Evolutionary conservation across 805 yeast genomes (phyloP).

Genomic region (Yarrowia sp.): DNA sequence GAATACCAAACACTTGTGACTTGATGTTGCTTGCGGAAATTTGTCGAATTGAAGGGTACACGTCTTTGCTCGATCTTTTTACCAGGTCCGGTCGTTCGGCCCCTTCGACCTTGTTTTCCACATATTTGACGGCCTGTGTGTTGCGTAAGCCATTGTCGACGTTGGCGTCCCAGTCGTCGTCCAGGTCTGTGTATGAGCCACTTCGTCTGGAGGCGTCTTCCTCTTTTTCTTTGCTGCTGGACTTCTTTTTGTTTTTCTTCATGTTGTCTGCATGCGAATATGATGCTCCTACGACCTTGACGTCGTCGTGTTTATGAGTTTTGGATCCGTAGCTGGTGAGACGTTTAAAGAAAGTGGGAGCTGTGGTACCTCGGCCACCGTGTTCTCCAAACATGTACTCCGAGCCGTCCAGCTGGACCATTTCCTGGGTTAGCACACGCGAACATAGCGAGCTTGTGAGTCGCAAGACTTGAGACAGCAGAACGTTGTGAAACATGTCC

Average conservation of each 20-base stretch:
- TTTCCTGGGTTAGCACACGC: slow-evolving; percentile 37
- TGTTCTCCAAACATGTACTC: slow-evolving; percentile 66
- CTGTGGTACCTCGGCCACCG: slow-evolving; percentile 63
- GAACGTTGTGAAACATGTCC: background rate
- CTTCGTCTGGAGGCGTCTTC: background rate
- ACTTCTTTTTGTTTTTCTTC: slow-evolving; percentile 7
- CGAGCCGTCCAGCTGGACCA: slow-evolving; percentile 40
- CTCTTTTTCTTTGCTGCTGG: slow-evolving; percentile 20
- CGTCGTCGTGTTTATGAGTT: slow-evolving; percentile 16
- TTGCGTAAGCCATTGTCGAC: slow-evolving; percentile 41
- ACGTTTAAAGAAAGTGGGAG: slow-evolving; percentile 49
- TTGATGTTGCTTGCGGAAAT: slow-evolving; percentile 12
- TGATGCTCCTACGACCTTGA: slow-evolving; percentile 16
- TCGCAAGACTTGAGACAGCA: background rate
- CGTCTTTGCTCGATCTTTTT: background rate
- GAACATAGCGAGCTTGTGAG: background rate
- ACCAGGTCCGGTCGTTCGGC: slow-evolving; percentile 4
- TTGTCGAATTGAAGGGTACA: slow-evolving; percentile 6
- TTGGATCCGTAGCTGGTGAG: slow-evolving; percentile 32
- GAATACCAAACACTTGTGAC: slow-evolving; percentile 9
- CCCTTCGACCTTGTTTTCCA: slow-evolving; percentile 29
- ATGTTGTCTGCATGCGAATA: background rate
- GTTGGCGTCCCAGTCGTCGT: slow-evolving; percentile 92
- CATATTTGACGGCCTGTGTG: slow-evolving; percentile 25
- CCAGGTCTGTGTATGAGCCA: slow-evolving; percentile 59